Conservation (phyloP, 2,329 filamentous ascomycete species). For the Albophoma yamanashiensis region DNA sequence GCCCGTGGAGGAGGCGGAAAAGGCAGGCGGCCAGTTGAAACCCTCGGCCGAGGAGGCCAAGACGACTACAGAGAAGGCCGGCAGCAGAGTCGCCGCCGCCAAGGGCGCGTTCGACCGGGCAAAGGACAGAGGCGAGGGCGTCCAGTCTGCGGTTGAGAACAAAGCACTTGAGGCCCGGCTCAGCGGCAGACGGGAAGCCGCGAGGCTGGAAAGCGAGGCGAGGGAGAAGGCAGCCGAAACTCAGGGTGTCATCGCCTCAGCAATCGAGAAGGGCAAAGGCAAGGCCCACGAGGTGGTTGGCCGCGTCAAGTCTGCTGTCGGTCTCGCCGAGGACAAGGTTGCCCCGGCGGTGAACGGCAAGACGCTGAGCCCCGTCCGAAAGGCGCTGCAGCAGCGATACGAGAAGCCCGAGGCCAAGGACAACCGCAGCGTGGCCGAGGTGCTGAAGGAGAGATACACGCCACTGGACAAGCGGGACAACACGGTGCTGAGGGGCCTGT, state of each 20-base stretch:
- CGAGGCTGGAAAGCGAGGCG: slow-evolving; percentile 9
- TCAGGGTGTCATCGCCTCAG: slow-evolving; percentile 24
- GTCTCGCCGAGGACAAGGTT: slow-evolving; percentile 24
- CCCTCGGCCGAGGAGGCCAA: slow-evolving; percentile 22
- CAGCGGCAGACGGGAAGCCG: slow-evolving; percentile 12
- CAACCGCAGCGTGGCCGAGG: slow-evolving; percentile 40
- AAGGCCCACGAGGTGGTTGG: slow-evolving; percentile 28
- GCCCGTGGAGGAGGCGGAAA: slow-evolving; percentile 15
- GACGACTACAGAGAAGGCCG: slow-evolving; percentile 10
- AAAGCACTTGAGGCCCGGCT: slow-evolving; percentile 16
- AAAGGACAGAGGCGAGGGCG: slow-evolving; percentile 15
- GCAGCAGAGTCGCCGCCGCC: slow-evolving; percentile 18
- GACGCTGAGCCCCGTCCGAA: slow-evolving; percentile 29
- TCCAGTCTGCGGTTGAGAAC: slow-evolving; percentile 15
- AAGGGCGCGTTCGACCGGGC: slow-evolving; percentile 22
- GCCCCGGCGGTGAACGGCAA: slow-evolving; percentile 13
- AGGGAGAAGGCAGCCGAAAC: slow-evolving; percentile 21
- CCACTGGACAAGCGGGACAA: slow-evolving; percentile 35
- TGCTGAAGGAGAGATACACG: slow-evolving; percentile 43
- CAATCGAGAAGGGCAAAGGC: slow-evolving; percentile 28
- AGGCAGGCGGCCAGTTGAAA: slow-evolving; percentile 17
- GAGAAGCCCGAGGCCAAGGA: slow-evolving; percentile 26
- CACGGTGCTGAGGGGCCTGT: slow-evolving; percentile 29
- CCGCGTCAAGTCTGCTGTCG: slow-evolving; percentile 24
- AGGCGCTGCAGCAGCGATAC: slow-evolving; percentile 41